phyloP scores from a whole-genome alignment of 2,329 filamentous ascomycete genomes.

The Celoporthe dispersa region DNA sequence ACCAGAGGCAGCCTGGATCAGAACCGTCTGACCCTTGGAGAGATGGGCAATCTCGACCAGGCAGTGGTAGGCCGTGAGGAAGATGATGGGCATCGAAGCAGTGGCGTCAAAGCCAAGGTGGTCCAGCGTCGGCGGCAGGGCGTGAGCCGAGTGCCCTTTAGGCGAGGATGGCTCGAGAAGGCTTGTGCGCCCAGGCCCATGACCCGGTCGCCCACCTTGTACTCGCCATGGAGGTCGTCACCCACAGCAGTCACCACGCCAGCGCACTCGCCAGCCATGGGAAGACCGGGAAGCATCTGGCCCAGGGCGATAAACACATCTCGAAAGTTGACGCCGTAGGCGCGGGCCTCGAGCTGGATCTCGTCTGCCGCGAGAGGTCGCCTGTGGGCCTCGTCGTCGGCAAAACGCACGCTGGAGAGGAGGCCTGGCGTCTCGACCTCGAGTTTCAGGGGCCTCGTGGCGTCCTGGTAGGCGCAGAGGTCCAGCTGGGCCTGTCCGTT shows the following conservation, averaged over 20 bases:
- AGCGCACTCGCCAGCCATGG: conserved; percentile 41
- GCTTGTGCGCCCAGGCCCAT: conserved; percentile 30
- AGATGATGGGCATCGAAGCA: conserved; percentile 26
- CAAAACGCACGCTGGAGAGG: conserved; percentile 28
- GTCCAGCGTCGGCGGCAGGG: conserved; percentile 23
- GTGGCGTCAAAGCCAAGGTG: conserved; percentile 26
- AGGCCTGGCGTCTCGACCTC: conserved; percentile 26
- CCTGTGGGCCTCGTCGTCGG: conserved; percentile 24
- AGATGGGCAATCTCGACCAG: conserved; percentile 40
- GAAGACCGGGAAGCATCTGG: conserved; percentile 36
- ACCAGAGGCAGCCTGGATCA: conserved; percentile 50
- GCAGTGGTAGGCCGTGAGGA: conserved; percentile 44
- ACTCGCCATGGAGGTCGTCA: conserved; percentile 32
- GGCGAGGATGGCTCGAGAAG: conserved; percentile 30
- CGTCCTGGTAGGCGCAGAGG: conserved; percentile 20
- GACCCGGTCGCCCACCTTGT: conserved; percentile 37
- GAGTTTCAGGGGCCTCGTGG: conserved; percentile 19
- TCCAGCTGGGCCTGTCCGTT: neutral
- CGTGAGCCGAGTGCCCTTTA: conserved; percentile 13
- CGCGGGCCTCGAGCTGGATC: conserved; percentile 33
- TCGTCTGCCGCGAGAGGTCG: conserved; percentile 29
- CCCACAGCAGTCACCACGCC: conserved; percentile 41
- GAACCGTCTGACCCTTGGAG: conserved; percentile 37
- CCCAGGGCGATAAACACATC: conserved; percentile 43
- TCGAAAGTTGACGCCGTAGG: conserved; percentile 41